Evolutionary conservation across 192 early-diverging fungal species (phyloP).

Genomic region (Radiomyces spectabilis): DNA sequence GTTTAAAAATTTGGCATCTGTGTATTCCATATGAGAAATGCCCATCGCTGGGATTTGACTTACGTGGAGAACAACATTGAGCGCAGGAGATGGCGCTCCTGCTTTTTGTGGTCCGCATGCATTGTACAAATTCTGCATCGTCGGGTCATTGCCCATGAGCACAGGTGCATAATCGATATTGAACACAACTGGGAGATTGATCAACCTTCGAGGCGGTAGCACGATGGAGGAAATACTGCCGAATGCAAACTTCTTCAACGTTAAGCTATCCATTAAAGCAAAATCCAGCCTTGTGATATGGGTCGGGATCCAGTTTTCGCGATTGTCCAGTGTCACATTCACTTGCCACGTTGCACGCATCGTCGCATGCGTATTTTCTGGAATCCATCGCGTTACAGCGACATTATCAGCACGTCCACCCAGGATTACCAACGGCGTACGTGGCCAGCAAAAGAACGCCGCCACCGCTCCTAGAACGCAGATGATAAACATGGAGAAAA

Average conservation of each 20-base stretch:
- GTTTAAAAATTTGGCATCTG: not conserved
- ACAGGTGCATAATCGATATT: constrained; percentile 12
- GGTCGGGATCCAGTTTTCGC: constrained; percentile 19
- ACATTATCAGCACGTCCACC: not conserved
- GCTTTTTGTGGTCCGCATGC: constrained; percentile 13
- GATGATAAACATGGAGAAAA: not conserved
- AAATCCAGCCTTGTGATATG: constrained; percentile 9
- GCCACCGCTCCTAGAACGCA: constrained; percentile 1
- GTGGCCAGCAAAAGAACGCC: constrained; percentile 19
- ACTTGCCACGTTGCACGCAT: constrained; percentile 9
- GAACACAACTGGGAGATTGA: not conserved
- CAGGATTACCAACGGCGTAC: constrained; percentile 5
- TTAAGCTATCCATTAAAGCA: constrained; percentile 9
- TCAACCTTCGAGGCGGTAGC: constrained; percentile 3
- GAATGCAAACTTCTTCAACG: constrained; percentile 5
- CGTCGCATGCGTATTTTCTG: not conserved
- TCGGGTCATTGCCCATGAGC: not conserved
- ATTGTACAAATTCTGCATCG: constrained; percentile 11
- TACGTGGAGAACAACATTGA: constrained; percentile 12
- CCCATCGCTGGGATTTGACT: too few relatives aligned
- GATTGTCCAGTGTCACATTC: constrained; percentile 19
- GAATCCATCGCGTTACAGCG: constrained; percentile 3
- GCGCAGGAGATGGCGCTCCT: not conserved
- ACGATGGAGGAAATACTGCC: not conserved
- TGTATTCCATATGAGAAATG: not conserved